phyloP scores from a whole-genome alignment of 1,284 basidiomycete species.

The Apiotrichum domesticum region DNA sequence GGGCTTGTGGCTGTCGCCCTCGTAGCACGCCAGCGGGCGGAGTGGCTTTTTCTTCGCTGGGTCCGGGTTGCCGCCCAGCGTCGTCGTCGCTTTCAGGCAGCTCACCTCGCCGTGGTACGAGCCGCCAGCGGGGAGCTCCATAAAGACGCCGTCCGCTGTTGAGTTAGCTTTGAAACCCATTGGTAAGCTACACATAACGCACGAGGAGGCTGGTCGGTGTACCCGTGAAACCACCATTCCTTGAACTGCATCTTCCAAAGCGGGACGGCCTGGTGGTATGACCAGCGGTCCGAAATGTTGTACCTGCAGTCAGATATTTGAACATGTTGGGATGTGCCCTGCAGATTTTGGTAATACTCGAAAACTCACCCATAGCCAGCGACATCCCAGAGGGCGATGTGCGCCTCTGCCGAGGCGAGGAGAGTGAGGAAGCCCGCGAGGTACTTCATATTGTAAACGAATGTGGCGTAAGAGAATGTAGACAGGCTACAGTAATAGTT shows the following conservation, averaged over 20 bases:
- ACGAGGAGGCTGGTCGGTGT: slow-evolving; percentile 21
- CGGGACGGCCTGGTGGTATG: background rate
- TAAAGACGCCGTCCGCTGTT: slow-evolving; percentile 22
- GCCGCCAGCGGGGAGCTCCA: slow-evolving; percentile 41
- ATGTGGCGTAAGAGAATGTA: no score
- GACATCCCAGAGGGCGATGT: slow-evolving; percentile 39
- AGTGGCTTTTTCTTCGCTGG: no score
- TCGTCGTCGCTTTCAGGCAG: slow-evolving; percentile 31
- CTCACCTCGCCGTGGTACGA: slow-evolving; percentile 32
- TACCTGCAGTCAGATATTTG: background rate
- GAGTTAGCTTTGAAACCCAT: background rate
- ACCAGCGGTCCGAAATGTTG: background rate
- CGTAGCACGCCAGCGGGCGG: background rate
- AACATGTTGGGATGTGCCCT: background rate
- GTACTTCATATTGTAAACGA: background rate
- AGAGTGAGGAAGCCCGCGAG: background rate
- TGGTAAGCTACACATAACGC: background rate
- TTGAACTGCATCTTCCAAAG: slow-evolving; percentile 46
- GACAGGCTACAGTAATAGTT: no score
- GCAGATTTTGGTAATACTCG: background rate
- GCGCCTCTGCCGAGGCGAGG: slow-evolving; percentile 12
- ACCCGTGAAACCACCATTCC: slow-evolving; percentile 61
- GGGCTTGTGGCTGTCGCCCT: background rate
- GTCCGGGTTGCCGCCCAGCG: slow-evolving; percentile 8
- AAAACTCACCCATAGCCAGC: slow-evolving; percentile 40